Percentiles rank a stretch among this genome's conserved stretches.
phyloP scores from a whole-genome alignment of 257 asterid species.

The Craterostigma plantagineum region DNA sequence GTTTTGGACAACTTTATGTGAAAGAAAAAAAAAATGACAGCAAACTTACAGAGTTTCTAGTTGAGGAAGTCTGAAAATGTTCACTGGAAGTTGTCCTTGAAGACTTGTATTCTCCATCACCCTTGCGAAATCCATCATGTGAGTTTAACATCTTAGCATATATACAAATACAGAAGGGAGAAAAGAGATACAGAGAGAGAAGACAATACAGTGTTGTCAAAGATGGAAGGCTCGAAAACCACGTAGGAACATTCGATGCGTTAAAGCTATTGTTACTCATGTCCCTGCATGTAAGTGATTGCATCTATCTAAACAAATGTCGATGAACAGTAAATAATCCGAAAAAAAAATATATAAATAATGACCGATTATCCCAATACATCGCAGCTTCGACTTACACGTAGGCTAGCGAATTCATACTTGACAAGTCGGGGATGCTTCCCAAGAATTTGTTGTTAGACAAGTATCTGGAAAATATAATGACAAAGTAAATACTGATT shows the following conservation, averaged over 20 bases:
- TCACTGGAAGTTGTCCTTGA: constrained; percentile 40
- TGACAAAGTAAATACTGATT: constrained; percentile 9
- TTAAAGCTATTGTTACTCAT: constrained; percentile 70
- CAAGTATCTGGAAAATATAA: constrained; percentile 39
- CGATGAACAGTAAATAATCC: neutral
- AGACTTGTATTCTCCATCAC: constrained; percentile 46
- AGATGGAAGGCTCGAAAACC: constrained; percentile 41
- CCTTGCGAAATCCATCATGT: constrained; percentile 15
- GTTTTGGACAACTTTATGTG: neutral
- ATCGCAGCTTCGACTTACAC: constrained; percentile 30
- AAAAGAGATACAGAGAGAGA: constrained; percentile 13
- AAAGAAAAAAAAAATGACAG: constrained; percentile 2
- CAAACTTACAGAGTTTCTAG: constrained; percentile 55
- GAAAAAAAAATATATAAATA: neutral
- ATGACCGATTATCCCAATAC: neutral
- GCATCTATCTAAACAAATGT: neutral
- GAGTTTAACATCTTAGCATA: too few species aligned
- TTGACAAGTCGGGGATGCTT: constrained; percentile 41
- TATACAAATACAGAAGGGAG: neutral
- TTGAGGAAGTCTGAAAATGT: constrained; percentile 39
- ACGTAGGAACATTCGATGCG: constrained; percentile 37
- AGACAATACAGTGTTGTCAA: constrained; percentile 58
- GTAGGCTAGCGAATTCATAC: constrained; percentile 29
- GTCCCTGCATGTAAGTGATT: constrained; percentile 40
- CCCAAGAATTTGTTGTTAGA: constrained; percentile 57